Percentiles rank a stretch among this genome's conserved stretches.
phyloP scores from a whole-genome alignment of 495 filamentous ascomycete genomes.

The Immersiella caudata region DNA sequence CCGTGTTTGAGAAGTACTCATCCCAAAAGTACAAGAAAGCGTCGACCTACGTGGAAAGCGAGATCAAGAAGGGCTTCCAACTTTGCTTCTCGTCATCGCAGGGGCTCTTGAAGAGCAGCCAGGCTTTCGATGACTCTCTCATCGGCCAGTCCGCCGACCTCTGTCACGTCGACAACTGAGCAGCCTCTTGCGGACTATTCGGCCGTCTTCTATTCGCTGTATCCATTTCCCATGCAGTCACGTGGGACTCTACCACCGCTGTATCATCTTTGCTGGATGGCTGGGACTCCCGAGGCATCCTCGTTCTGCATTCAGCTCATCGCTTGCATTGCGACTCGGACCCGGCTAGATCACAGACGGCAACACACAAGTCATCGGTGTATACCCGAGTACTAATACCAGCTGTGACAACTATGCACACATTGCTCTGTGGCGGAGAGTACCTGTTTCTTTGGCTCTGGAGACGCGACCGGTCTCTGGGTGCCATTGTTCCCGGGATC shows the following conservation, averaged over 20 bases:
- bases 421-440: slow-evolving; percentile 1
- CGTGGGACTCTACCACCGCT: background rate
- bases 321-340: background rate
- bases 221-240: background rate
- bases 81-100: slow-evolving; percentile 36
- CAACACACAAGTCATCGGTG: background rate
- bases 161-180: background rate
- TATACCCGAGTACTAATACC: slow-evolving; percentile 7
- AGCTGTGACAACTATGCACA: background rate
- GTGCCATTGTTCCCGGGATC: background rate
- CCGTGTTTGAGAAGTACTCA: slow-evolving; percentile 89
- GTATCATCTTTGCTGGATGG: background rate
- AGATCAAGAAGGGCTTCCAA: slow-evolving; percentile 61
- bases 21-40: slow-evolving; percentile 81
- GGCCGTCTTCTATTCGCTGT: slow-evolving; percentile 24
- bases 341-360: background rate
- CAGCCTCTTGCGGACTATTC: background rate
- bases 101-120: background rate
- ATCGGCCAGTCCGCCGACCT: background rate
- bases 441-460: slow-evolving; percentile 2
- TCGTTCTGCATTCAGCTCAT: background rate
- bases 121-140: background rate
- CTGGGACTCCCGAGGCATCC: background rate
- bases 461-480: background rate
- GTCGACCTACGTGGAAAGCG: slow-evolving; percentile 74